Percentiles rank a stretch among this genome's conserved stretches.
Evolutionary conservation across 352 stramenopile genomes (phyloP).

Genomic region (Globisporangium splendens): DNA sequence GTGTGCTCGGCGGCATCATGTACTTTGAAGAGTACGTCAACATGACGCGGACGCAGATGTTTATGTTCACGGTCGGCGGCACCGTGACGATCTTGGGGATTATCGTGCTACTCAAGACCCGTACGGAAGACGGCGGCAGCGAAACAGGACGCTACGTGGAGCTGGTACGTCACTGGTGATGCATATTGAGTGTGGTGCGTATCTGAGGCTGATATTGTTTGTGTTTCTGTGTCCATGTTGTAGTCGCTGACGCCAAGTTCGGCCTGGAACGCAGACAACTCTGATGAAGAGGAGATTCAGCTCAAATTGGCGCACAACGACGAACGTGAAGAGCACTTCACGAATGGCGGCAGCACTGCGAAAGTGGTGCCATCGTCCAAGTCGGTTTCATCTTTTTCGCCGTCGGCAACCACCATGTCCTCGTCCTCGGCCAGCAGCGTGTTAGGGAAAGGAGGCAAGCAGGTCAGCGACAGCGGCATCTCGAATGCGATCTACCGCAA

Average conservation of each 20-base stretch:
- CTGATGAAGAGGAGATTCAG: constrained; percentile 79
- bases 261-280: constrained; percentile 78
- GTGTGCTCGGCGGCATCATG: constrained; percentile 88
- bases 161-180: constrained; percentile 37
- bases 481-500: constrained; percentile 42
- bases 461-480: constrained; percentile 24
- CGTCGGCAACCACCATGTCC: constrained; percentile 14
- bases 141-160: constrained; percentile 55
- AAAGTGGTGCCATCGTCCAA: constrained; percentile 27
- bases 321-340: constrained; percentile 14
- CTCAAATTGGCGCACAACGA: constrained; percentile 38
- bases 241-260: constrained; percentile 76
- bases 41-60: constrained; percentile 73
- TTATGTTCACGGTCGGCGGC: constrained; percentile 78
- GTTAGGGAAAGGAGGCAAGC: constrained; percentile 12
- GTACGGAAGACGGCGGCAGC: constrained; percentile 18
- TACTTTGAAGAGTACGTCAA: constrained; percentile 91
- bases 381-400: constrained; percentile 20
- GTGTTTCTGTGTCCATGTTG: constrained; percentile 1
- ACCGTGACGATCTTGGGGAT: constrained; percentile 78
- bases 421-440: constrained; percentile 1
- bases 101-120: constrained; percentile 67
- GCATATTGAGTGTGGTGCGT: too few relatives aligned
- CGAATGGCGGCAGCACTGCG: constrained; percentile 1
- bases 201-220: neutral